Base-by-base conservation (phyloP, 805 yeast genomes). In the Cyberlindnera veronae region DNA sequence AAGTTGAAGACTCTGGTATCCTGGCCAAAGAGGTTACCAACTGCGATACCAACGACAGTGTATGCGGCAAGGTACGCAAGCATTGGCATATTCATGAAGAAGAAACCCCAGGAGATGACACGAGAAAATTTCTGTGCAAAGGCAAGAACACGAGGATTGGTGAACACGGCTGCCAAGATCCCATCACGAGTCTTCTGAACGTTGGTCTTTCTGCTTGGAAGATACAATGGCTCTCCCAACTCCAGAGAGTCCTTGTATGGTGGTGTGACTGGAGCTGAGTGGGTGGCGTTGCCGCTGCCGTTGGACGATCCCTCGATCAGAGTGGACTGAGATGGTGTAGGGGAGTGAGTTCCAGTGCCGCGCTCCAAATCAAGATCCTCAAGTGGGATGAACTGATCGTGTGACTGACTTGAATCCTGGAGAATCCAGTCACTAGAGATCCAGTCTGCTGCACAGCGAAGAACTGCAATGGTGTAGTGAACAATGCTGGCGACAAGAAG, bases 1-100 rank as follows among this genome's bases (percentile, higher is more conserved):
- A 91, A 62, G 53, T 87, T 88, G 67, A 87, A 91, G 12, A 90
- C 81, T 16, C 68, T 68, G 11, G 53, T 57, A 4, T 79, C 90
- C 61, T 76, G 64, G 29, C 95, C 98, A 54, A 89, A 62, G 29
- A 81, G 57, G 39, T 74, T 76, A 32, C 85, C 84, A 6, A 84
- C 80, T 6, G 88, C 86, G 15, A 63, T 23, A 39, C 79, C 81
- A 12, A 72, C 66, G 36, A 68, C 62, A 14, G 81, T 53, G 54
- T 85, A 79, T 20, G 75, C 67, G 39, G 79, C 66, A 37, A 79
- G 74, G 50, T 70, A 79, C 34, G 78, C 62, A 35, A 88, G 72
- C 57, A 86, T 62, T 15, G 83, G 84, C 64, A 82, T 77, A 54
- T 84, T 83, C 34, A 83, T 61, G 12, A 72, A 34, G 39, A 69